Evolutionary conservation across 2,329 filamentous ascomycete species (phyloP).

Genomic region (Lachnellula arida): DNA sequence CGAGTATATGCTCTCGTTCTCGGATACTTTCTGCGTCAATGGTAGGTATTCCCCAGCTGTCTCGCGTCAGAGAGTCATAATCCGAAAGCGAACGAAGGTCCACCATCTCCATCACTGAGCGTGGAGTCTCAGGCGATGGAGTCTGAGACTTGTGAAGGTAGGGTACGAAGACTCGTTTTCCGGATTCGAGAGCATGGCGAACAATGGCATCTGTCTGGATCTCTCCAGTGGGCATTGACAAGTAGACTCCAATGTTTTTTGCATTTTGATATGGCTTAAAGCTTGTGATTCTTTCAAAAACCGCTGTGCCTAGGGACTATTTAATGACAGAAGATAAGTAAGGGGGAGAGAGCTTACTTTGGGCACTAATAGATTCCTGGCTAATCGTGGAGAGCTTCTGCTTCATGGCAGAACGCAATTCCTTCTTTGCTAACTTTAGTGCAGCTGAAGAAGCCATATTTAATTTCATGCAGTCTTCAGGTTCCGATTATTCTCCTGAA

Average conservation of each 20-base stretch:
- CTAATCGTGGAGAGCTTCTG: slow-evolving; percentile 56
- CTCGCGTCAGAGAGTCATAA: slow-evolving; percentile 69
- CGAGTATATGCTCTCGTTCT: slow-evolving; percentile 68
- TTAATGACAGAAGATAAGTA: neutral
- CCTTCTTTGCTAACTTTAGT: slow-evolving; percentile 67
- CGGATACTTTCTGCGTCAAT: slow-evolving; percentile 61
- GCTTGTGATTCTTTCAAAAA: slow-evolving; percentile 59
- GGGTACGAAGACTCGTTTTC: slow-evolving; percentile 87
- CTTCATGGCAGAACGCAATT: slow-evolving; percentile 68
- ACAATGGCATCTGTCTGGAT: slow-evolving; percentile 81
- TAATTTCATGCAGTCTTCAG: neutral
- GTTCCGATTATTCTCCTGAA: no score
- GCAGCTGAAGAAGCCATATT: slow-evolving; percentile 31
- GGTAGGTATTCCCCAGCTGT: slow-evolving; percentile 95
- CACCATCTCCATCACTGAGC: slow-evolving; percentile 94
- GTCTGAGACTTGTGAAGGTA: slow-evolving; percentile 66
- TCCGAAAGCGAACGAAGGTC: slow-evolving; percentile 68
- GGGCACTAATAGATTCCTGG: slow-evolving; percentile 55
- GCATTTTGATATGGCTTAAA: slow-evolving; percentile 74
- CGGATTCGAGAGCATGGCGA: slow-evolving; percentile 66
- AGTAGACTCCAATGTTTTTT: slow-evolving; percentile 73
- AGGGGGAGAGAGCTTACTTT: slow-evolving; percentile 55
- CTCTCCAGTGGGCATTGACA: slow-evolving; percentile 88
- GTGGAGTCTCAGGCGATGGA: slow-evolving; percentile 34
- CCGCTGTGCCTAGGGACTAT: slow-evolving; percentile 51